Evolutionary conservation across 257 asterid species (phyloP), one percentile per base, ranked within the genome.

Genomic region (Eustoma russellianum): DNA sequence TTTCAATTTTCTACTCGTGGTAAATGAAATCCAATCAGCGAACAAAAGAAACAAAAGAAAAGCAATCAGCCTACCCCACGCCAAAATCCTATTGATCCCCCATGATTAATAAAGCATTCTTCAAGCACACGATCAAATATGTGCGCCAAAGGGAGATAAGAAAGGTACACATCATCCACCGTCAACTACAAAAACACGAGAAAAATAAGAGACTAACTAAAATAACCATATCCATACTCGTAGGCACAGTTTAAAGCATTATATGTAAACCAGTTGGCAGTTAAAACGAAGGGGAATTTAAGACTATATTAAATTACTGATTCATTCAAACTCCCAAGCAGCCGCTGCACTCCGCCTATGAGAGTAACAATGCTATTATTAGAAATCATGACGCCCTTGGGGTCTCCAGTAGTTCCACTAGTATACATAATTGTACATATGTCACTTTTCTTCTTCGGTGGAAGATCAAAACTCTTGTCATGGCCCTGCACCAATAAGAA

Each of bases 391-490:
- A 89, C 97, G 46, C 97, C 97, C 79, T 89, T 89, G 49, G 97
- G 97, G 54, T 89, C 94, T 52, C 97, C 94, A 34, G 97, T 89
- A 56, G 97, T 89, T 57, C 97, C 97, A 67, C 97, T 89, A 44
- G 97, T 89, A 65, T 89, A 89, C 97, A 89, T 89, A 40, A 89
- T 89, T 53, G 97, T 86, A 66, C 95, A 89, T 57, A 86, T 89
- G 69, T 86, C 95, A 40, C 78, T 71, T 60, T 77, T 83, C 73
- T 68, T 69, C 76, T 86, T 89, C 76, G 62, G 76, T 1, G 97
- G 97, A 69, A 89, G 94, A 59, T 90, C 86, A 64, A 60, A 81
- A 62, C 69, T 74, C 64, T 77, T 71, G 57, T 62, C 67, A 46
- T 72, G 73, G 57, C 95, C 97, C 97, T 89, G 83, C 81, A 70